Evolutionary conservation across 345 rosid genomes (phyloP).

Genomic region (Chamaenerion angustifolium): DNA sequence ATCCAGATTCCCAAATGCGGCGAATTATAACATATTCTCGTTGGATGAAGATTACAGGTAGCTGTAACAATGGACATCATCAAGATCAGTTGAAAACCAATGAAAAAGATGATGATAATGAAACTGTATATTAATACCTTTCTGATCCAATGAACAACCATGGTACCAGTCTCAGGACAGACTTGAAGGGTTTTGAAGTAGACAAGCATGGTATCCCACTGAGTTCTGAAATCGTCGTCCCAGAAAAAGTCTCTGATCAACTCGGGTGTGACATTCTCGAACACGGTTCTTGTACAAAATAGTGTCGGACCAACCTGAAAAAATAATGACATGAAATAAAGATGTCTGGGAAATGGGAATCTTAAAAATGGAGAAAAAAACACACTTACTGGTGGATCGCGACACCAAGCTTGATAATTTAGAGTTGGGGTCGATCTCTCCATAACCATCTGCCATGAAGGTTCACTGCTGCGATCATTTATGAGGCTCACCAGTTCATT

Average conservation of each 20-base stretch:
- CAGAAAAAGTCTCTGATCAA: conserved; percentile 17
- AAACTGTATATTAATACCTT: too few species aligned
- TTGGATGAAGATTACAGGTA: conserved; percentile 26
- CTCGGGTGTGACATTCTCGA: conserved; percentile 10
- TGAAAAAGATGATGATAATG: background rate
- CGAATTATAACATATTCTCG: conserved; percentile 28
- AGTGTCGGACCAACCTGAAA: conserved; percentile 12
- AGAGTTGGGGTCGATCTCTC: conserved; percentile 8
- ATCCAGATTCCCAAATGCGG: conserved; percentile 23
- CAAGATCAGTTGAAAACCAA: too few species aligned
- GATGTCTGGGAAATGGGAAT: background rate
- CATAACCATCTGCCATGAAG: conserved; percentile 14
- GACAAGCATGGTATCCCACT: conserved; percentile 18
- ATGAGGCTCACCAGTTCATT: conserved; percentile 5
- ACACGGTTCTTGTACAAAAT: conserved; percentile 12
- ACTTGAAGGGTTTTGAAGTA: conserved; percentile 7
- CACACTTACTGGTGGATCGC: conserved; percentile 11
- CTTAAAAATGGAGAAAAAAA: background rate
- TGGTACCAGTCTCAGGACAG: conserved; percentile 12
- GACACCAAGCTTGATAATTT: conserved; percentile 14
- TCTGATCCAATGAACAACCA: conserved; percentile 18
- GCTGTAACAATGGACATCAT: conserved; percentile 15
- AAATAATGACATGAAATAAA: too few species aligned
- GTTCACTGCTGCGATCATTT: conserved; percentile 2
- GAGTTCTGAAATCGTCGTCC: conserved; percentile 18